Base-by-base conservation (phyloP, 176 grass and related monocot species). In the Rhynchospora breviuscula region DNA sequence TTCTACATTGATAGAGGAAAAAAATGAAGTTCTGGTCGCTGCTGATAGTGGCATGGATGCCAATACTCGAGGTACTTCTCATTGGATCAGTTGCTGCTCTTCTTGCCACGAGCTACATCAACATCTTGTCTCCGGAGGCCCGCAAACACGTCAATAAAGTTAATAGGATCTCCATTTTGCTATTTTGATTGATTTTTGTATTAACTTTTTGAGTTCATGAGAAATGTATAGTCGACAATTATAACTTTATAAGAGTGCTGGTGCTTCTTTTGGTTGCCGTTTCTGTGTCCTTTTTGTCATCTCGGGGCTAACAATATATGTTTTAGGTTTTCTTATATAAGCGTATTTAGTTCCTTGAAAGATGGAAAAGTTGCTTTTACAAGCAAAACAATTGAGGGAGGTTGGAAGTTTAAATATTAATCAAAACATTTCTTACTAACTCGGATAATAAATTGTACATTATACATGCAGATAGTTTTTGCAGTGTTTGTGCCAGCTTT, bases 131-230 rank as follows among this genome's bases (percentile, higher is more conserved):
- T 25, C 15, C 56, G 0, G 81, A 86, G 54, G 76, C 88, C 19
- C 52, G 86, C 2, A 87, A 79, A 80, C 45, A 88, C 63, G 80
- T 94, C 2, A 92, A 90, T 29, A 92, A 92, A 86, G 92, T 91
- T 82, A 14, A 66, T 19, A 8, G n/a, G 48, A 13, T 48, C 51
- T 10, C n/a, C n/a, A 48, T 73, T 49, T 49, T 51, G 44, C 23
- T 73, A 12, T 51, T 73, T 66, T 73, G 10, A 73, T 22, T 40
- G 35, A 40, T 40, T 40, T 23, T 48, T 23, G 21, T 49, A 21
- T 12, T 23, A 3, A 51, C 49, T n/a, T n/a, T n/a, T n/a, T 11
- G 3, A 64, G 62, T 72, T 72, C 5, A 57, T 11, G 1, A 21
- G 15, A 77, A 13, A 87, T 10, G 2, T 63, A 31, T 52, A 67